Base-by-base conservation (phyloP, 2,329 filamentous ascomycete species). In the Cryphonectria naterciae region DNA sequence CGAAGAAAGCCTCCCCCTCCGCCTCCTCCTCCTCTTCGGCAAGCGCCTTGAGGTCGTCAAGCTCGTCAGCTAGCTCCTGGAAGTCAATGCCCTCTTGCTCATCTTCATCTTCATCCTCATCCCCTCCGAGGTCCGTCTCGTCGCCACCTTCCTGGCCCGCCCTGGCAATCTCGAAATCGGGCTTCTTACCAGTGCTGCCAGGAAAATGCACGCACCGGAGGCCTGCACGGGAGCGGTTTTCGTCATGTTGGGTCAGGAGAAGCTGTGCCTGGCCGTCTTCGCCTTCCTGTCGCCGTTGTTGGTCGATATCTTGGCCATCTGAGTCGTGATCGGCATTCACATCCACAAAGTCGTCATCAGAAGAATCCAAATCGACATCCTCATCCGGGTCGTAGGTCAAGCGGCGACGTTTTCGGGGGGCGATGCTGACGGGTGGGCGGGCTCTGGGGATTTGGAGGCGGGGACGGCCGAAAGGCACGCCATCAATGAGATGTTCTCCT, bases 401-500 rank as follows among this genome's bases (percentile, higher is more conserved):
- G 75, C 89, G 85, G 49, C 85, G 86, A 75, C 88, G 87, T 78
- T 96, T 97, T 73, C 91, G 86, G 1, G 94, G 91, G 0, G 93
- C 92, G 22, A 97, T 93, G 17, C 85, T 82, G 54, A 97, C 83
- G 0, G 86, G 79, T 0, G 94, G 94, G 63, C 94, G 87, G 70
- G 85, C 85, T 10, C 85, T 84, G 0, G 87, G 84, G 1, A 82
- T 77, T 75, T 87, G 88, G 11, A 95, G 82, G 77, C 89, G 89
- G 0, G 92, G 90, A 72, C 91, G 88, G 2, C 95, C 95, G 78
- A 95, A 97, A 0, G 94, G 88, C 28, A 97, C 85, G 4, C 95
- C 95, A 78, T 98, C 95, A 15, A 96, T 86, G 7, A 98, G 85
- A 78, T 95, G 94, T 74, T 86, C 91, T 4, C 95, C 95, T 79